phyloP scores from a whole-genome alignment of 1,139 yeast species.

The Meyerozyma smithsonii region DNA sequence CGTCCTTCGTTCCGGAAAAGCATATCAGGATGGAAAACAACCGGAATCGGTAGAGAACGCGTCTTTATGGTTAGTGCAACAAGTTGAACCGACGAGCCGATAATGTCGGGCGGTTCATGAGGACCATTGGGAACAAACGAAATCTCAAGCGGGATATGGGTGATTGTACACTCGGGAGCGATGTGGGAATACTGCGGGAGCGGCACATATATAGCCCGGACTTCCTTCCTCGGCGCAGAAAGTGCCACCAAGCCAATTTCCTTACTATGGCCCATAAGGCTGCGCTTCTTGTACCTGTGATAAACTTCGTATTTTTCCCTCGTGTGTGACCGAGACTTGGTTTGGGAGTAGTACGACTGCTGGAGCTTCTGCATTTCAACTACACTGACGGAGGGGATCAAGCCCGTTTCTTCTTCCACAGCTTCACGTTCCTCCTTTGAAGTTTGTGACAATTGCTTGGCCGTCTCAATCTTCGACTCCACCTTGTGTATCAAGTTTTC shows the following conservation, averaged over 20 bases:
- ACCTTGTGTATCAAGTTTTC: conserved; percentile 24
- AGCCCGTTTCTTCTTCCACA: conserved; percentile 3
- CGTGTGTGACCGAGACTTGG: conserved; percentile 5
- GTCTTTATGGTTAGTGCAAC: conserved; percentile 30
- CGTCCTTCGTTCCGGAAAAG: conserved; percentile 29
- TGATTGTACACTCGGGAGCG: conserved; percentile 4
- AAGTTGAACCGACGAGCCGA: conserved; percentile 27
- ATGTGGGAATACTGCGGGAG: conserved; percentile 9
- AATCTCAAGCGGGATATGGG: conserved; percentile 24
- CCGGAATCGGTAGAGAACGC: conserved; percentile 30
- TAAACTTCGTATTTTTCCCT: conserved; percentile 24
- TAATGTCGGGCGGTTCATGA: conserved; percentile 25
- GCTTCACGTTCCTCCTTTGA: not conserved
- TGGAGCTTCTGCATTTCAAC: conserved; percentile 27
- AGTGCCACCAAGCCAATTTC: conserved; percentile 30
- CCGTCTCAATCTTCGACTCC: conserved; percentile 22
- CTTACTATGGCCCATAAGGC: conserved; percentile 28
- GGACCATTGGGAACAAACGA: conserved; percentile 20
- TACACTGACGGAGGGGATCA: conserved; percentile 14
- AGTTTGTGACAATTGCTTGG: conserved; percentile 15
- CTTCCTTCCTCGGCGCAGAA: conserved; percentile 28
- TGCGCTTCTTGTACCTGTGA: conserved; percentile 28
- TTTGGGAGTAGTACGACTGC: conserved; percentile 25
- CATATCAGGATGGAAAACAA: conserved; percentile 34
- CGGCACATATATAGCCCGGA: conserved; percentile 20